phyloP scores from a whole-genome alignment of 805 yeast genomes.

The Saturnispora kantuleensis region DNA sequence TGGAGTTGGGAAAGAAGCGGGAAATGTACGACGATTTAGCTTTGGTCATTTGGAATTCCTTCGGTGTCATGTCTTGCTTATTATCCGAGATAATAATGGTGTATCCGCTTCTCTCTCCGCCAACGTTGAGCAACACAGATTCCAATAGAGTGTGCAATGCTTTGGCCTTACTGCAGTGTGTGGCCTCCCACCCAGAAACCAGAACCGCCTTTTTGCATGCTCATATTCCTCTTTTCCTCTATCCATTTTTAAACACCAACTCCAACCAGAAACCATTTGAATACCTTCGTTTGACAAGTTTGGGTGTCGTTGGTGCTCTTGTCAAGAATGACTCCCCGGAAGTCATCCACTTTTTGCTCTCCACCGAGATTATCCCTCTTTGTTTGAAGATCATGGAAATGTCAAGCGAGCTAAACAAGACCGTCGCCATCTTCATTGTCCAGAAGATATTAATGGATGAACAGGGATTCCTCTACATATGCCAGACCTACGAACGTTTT shows the following conservation, averaged over 20 bases:
- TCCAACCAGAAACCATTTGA: constrained; percentile 91
- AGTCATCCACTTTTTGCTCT: constrained; percentile 78
- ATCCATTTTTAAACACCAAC: constrained; percentile 88
- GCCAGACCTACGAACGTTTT: constrained; percentile 91
- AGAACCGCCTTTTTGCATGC: constrained; percentile 78
- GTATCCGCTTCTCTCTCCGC: constrained; percentile 84
- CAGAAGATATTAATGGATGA: constrained; percentile 91
- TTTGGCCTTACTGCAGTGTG: constrained; percentile 87
- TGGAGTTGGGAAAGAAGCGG: constrained; percentile 87
- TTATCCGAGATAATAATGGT: constrained; percentile 84
- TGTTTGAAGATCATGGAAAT: constrained; percentile 93
- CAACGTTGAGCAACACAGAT: constrained; percentile 71
- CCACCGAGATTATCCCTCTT: constrained; percentile 95
- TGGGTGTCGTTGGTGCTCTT: constrained; percentile 94
- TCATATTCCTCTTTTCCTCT: constrained; percentile 82
- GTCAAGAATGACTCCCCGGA: constrained; percentile 95
- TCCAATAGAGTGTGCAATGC: constrained; percentile 95
- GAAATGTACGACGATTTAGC: constrained; percentile 94
- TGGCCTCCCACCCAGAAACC: constrained; percentile 90
- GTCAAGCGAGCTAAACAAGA: constrained; percentile 85
- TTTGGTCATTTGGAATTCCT: constrained; percentile 86
- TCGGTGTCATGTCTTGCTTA: constrained; percentile 90
- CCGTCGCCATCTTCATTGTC: constrained; percentile 93
- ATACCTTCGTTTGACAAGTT: constrained; percentile 80
- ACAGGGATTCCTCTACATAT: constrained; percentile 80